These are phyloP conservation scores for Saprolegnia diclina DNA, from an alignment of 352 stramenopile species.

Conservation along the genomic window DNA sequence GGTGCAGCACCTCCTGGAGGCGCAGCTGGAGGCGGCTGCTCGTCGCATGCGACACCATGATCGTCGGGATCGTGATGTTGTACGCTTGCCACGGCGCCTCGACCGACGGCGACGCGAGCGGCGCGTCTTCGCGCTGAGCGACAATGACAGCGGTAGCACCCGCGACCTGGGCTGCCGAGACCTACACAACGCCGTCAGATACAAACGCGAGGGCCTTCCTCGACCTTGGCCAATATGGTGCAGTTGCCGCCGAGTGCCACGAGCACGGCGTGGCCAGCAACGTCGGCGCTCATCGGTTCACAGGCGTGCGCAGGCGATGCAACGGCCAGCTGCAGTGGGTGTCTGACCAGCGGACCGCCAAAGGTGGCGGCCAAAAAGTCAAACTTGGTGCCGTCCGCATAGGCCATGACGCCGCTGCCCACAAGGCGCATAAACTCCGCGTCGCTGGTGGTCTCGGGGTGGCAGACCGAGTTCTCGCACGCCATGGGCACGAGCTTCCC, in stretches of 20 bases:
- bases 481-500: constrained; percentile 50
- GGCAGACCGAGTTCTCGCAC: constrained; percentile 50
- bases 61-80: constrained; percentile 59
- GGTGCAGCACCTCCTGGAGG: constrained; percentile 25
- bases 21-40: constrained; percentile 28
- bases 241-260: constrained; percentile 28
- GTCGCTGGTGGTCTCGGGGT: constrained; percentile 31
- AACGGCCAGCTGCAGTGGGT: constrained; percentile 29
- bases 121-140: constrained; percentile 29
- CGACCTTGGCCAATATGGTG: constrained; percentile 30
- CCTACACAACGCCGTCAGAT: constrained; percentile 4
- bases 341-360: constrained; percentile 37
- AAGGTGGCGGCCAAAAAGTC: constrained; percentile 51
- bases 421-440: constrained; percentile 38
- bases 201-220: no score
- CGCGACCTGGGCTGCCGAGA: constrained; percentile 41
- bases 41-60: constrained; percentile 38
- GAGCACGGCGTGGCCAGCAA: constrained; percentile 18
- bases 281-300: constrained; percentile 20
- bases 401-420: constrained; percentile 37
- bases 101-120: constrained; percentile 35
- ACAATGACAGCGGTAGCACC: constrained; percentile 40
- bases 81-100: constrained; percentile 53
- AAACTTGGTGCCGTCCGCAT: constrained; percentile 26
- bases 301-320: constrained; percentile 34